These are phyloP conservation scores for Podosphaera fusca DNA, from an alignment of 2,329 filamentous ascomycete species.

Conservation along the genomic window DNA sequence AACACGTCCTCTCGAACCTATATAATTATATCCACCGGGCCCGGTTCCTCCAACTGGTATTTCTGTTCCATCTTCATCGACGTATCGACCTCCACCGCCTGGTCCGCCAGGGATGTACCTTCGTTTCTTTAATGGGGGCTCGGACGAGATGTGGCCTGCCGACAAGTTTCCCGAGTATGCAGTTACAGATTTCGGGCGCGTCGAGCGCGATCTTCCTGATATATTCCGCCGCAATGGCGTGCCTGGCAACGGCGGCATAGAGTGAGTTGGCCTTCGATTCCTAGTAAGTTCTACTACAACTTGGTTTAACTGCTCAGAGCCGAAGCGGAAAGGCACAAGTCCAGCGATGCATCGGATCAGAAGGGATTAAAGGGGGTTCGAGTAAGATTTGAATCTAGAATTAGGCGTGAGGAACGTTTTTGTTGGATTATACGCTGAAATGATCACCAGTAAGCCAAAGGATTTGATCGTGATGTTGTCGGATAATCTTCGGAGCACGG, in stretches of 20 bases:
- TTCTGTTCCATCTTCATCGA: conserved; percentile 47
- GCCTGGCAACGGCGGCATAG: conserved; percentile 9
- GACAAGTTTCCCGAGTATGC: conserved; percentile 10
- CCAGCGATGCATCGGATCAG: too few relatives aligned
- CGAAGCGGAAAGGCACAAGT: too few relatives aligned
- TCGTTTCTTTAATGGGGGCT: conserved; percentile 38
- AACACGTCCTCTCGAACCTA: conserved; percentile 28
- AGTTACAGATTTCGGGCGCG: conserved; percentile 10
- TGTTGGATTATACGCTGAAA: too few relatives aligned
- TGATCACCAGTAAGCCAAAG: too few relatives aligned
- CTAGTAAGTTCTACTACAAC: not conserved
- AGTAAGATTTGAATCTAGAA: too few relatives aligned
- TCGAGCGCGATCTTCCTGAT: conserved; percentile 9
- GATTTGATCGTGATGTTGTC: not conserved
- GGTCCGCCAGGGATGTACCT: conserved; percentile 69
- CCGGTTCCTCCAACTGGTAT: conserved; percentile 28
- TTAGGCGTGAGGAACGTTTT: too few relatives aligned
- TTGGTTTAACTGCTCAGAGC: too few relatives aligned
- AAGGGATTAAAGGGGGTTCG: too few relatives aligned
- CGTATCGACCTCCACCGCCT: conserved; percentile 64
- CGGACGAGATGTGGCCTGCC: conserved; percentile 9
- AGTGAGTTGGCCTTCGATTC: not conserved
- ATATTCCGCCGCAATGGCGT: conserved; percentile 11
- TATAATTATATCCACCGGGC: conserved; percentile 25
- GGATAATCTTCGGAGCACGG: not conserved